Evolutionary conservation across 495 filamentous ascomycete genomes (phyloP), one percentile per base, ranked within the genome.

Genomic region (Letharia lupina): DNA sequence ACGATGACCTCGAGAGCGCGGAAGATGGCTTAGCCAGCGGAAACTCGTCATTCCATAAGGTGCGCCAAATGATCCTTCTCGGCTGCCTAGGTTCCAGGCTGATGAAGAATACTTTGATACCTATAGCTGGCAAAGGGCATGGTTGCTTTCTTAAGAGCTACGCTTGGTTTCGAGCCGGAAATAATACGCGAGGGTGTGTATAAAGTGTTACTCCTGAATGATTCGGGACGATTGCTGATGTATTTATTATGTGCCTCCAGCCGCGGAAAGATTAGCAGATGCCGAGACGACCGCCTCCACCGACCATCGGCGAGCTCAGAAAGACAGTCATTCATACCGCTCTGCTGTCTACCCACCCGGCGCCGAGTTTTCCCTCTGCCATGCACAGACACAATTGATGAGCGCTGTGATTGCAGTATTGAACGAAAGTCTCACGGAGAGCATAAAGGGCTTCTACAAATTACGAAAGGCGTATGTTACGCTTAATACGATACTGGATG

Each of bases 141-240:
- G 39, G 85, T 93, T 52, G 84, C 83, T 41, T 97, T 98, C 70
- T 86, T 98, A 71, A 81, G 84, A 68, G 92, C 92, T 50, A 89
- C 92, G 16, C 77, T 98, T 13, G 93, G 95, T 8, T 95, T 96
- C 72, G 94, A 98, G 76, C 90, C 93, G 69, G 91, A 94, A n/a
- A 80, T 96, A 64, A 95, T 98, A 90, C 85, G 84, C 67, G 86
- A 96, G 79, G 86, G 86, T 87, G 28, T 58, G 77, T 52, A 65
- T 52, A 3, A 61, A 23, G 39, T 28, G 41, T 50, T 54, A n/a
- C 59, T 65, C 61, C 69, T 61, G 44, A 42, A 62, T 42, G 52
- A 35, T 35, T 65, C 23, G 37, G 41, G 37, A 54, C 44, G 31
- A 8, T 44, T 13, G 44, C 63, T 65, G n/a, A 65, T 9, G 10